phyloP scores from a whole-genome alignment of 805 yeast species.

The Hyphopichia homilentoma region DNA sequence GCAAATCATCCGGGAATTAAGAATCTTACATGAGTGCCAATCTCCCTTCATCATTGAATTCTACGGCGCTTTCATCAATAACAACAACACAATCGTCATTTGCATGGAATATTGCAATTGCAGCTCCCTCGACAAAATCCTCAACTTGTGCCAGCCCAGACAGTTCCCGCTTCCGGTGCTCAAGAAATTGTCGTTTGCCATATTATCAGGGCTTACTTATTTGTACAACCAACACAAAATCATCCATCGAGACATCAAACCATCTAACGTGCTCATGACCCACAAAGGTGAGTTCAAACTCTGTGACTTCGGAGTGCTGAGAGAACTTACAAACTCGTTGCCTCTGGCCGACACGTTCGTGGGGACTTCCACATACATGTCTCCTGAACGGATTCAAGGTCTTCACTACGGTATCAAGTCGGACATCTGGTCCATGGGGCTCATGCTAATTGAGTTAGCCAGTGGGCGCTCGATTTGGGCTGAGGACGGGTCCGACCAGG shows the following conservation, averaged over 20 bases:
- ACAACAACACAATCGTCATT: slow-evolving; percentile 68
- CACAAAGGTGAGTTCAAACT: slow-evolving; percentile 84
- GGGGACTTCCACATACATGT: slow-evolving; percentile 95
- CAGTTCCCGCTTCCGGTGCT: slow-evolving; percentile 60
- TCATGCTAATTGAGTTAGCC: slow-evolving; percentile 85
- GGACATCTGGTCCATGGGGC: slow-evolving; percentile 95
- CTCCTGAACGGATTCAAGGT: slow-evolving; percentile 97
- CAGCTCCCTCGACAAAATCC: slow-evolving; percentile 82
- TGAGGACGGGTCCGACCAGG: slow-evolving; percentile 38
- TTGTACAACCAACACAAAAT: slow-evolving; percentile 80
- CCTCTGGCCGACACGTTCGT: slow-evolving; percentile 90
- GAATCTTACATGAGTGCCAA: slow-evolving; percentile 87
- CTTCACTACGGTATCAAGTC: slow-evolving; percentile 90
- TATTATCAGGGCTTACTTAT: slow-evolving; percentile 76
- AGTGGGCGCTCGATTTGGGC: slow-evolving; percentile 80
- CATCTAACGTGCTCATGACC: slow-evolving; percentile 86
- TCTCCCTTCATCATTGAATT: slow-evolving; percentile 82
- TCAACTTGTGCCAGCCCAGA: slow-evolving; percentile 42
- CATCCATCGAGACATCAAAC: slow-evolving; percentile 94
- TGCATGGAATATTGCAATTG: slow-evolving; percentile 97
- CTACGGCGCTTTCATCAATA: slow-evolving; percentile 80
- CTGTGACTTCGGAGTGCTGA: slow-evolving; percentile 95
- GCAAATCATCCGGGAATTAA: slow-evolving; percentile 83
- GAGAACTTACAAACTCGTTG: slow-evolving; percentile 87
- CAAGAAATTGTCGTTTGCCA: slow-evolving; percentile 70